A percentile compares a stretch with the other conserved stretches of the same genome.
These are phyloP conservation scores for Metschnikowia drakensbergensis DNA, from an alignment of 805 yeast species.

Conservation along the genomic window DNA sequence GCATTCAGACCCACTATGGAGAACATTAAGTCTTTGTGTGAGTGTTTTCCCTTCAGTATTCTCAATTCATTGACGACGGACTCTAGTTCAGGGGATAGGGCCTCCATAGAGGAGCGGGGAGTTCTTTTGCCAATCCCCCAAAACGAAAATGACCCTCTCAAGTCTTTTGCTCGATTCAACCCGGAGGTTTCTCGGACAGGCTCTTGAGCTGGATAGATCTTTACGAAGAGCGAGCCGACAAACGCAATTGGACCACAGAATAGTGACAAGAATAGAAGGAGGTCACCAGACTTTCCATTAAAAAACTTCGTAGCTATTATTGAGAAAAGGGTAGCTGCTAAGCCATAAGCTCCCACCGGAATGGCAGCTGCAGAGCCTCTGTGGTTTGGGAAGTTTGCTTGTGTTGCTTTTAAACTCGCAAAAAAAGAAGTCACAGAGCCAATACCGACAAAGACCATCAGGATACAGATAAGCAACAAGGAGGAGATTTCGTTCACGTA, in stretches of 20 bases:
- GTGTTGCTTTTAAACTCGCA: slow-evolving; percentile 52
- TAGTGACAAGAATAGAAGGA: slow-evolving; percentile 52
- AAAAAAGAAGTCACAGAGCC: slow-evolving; percentile 65
- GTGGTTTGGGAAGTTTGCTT: slow-evolving; percentile 64
- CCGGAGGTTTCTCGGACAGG: background rate
- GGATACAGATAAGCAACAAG: slow-evolving; percentile 41
- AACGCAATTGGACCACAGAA: slow-evolving; percentile 48
- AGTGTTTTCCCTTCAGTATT: background rate
- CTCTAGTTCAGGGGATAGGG: slow-evolving; percentile 9
- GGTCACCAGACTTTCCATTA: slow-evolving; percentile 48
- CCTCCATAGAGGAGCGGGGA: slow-evolving; percentile 11
- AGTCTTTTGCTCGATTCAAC: slow-evolving; percentile 4
- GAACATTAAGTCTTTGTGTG: slow-evolving; percentile 6
- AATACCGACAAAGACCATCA: slow-evolving; percentile 55
- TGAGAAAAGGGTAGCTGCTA: slow-evolving; percentile 66
- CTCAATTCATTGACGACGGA: slow-evolving; percentile 8
- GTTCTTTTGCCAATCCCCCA: slow-evolving; percentile 40
- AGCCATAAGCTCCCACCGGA: slow-evolving; percentile 66
- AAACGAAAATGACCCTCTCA: slow-evolving; percentile 35
- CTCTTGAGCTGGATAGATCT: slow-evolving; percentile 23
- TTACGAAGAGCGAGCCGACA: slow-evolving; percentile 44
- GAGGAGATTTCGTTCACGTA: slow-evolving; percentile 40
- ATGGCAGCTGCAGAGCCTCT: slow-evolving; percentile 68
- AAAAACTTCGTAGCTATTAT: slow-evolving; percentile 52
- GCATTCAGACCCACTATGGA: slow-evolving; percentile 9